Evolutionary conservation across 768 basidiomycete genomes (phyloP).

Genomic region (Tricholoma sp.): DNA sequence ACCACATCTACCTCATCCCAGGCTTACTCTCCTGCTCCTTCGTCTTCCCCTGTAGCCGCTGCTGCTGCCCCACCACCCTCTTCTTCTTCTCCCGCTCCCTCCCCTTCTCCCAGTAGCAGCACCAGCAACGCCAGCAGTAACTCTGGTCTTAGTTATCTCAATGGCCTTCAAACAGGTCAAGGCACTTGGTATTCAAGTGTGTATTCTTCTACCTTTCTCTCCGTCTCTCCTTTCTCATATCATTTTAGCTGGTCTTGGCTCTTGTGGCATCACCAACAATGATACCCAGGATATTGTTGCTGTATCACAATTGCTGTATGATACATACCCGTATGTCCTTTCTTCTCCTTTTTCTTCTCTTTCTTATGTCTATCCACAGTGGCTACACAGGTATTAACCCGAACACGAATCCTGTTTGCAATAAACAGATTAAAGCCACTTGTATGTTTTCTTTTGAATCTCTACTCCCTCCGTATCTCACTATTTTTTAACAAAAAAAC

Average conservation of each 20-base stretch:
- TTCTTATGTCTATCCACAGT: conserved; percentile 27
- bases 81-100: not conserved
- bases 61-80: not conserved
- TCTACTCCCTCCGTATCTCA: no score
- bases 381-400: conserved; percentile 57
- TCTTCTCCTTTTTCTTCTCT: not conserved
- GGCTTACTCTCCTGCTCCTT: not conserved
- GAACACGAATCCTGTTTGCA: conserved; percentile 73
- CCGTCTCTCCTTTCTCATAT: not conserved
- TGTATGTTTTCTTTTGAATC: conserved; percentile 36
- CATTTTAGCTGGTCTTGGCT: conserved; percentile 49
- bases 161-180: conserved; percentile 46
- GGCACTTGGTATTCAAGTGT: conserved; percentile 51
- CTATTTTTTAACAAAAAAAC: conserved; percentile 5
- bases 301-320: conserved; percentile 51
- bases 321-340: conserved; percentile 51
- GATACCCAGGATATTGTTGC: conserved; percentile 53
- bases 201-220: conserved; percentile 12
- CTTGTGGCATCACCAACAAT: conserved; percentile 56
- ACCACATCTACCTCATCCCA: not conserved
- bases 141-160: conserved; percentile 34
- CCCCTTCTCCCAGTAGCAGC: conserved; percentile 10
- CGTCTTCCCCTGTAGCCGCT: no score
- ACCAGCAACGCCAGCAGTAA: conserved; percentile 2
- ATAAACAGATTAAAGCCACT: conserved; percentile 33